phyloP scores from a whole-genome alignment of 2,329 filamentous ascomycete genomes.

The Emmonsiellopsis sp. region DNA sequence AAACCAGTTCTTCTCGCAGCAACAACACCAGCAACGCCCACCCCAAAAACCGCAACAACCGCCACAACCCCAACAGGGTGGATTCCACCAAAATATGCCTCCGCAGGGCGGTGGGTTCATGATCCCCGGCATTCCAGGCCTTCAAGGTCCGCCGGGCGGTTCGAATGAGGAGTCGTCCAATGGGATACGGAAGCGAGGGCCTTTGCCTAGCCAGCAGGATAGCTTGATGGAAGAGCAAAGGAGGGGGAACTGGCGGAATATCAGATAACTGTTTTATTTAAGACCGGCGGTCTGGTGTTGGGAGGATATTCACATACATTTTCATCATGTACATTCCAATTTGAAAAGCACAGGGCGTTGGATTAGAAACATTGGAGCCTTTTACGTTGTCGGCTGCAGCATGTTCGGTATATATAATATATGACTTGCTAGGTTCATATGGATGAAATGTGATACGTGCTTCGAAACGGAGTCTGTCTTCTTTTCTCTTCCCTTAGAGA shows the following conservation, averaged over 20 bases:
- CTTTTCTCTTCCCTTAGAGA: conserved; percentile 43
- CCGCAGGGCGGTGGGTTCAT: conserved; percentile 22
- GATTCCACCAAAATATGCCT: conserved; percentile 25
- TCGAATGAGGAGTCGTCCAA: conserved; percentile 17
- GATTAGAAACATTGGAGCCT: too few species aligned
- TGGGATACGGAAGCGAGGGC: conserved; percentile 51
- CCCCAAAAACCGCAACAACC: conserved; percentile 10
- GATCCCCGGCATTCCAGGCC: conserved; percentile 20
- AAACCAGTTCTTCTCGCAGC: conserved; percentile 29
- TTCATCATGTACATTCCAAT: too few species aligned
- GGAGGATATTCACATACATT: neutral
- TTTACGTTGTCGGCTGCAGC: too few species aligned
- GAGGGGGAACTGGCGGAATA: conserved; percentile 41
- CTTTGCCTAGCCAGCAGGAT: conserved; percentile 75
- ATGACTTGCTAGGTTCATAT: too few species aligned
- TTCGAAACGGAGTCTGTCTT: too few species aligned
- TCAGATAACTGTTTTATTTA: conserved; percentile 19
- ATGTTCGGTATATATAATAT: too few species aligned
- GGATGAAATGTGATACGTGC: too few species aligned
- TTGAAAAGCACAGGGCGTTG: too few species aligned
- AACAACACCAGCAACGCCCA: conserved; percentile 18
- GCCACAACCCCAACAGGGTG: conserved; percentile 4
- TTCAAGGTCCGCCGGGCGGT: conserved; percentile 28
- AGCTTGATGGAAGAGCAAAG: conserved; percentile 70
- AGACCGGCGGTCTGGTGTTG: neutral